A percentile compares a stretch with the other conserved stretches of the same genome.
Evolutionary conservation across 208 protist species (phyloP).

Genomic region (Leishmania mexicana): DNA sequence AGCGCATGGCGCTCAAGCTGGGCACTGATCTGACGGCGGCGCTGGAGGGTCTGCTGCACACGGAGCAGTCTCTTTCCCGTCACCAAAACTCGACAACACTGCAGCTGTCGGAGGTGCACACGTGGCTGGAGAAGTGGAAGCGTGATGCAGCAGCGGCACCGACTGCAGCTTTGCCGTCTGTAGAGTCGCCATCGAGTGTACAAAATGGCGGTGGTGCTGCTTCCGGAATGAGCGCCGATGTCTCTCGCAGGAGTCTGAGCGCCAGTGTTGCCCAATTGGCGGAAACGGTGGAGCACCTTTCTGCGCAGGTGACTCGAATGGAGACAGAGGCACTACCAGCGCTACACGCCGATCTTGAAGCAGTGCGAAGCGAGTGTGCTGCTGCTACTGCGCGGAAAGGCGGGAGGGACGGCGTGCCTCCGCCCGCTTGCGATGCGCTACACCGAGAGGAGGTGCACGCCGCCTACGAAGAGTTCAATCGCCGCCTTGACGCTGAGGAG

Average conservation of each 20-base stretch:
- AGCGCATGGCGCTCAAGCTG: slow-evolving; percentile 26
- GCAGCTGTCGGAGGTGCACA: slow-evolving; percentile 17
- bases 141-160: neutral
- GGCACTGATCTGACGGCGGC: slow-evolving; percentile 35
- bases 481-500: slow-evolving; percentile 5
- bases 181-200: neutral
- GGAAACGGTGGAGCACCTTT: slow-evolving; percentile 2
- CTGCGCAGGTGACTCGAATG: neutral
- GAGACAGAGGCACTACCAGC: neutral
- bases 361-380: slow-evolving; percentile 7
- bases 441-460: slow-evolving; percentile 2
- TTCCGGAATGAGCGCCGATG: neutral
- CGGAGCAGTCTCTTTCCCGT: slow-evolving; percentile 23
- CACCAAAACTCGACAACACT: slow-evolving; percentile 3
- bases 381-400: neutral
- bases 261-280: neutral
- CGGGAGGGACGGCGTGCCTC: neutral
- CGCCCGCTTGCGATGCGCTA: neutral
- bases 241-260: neutral
- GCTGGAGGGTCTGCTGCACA: slow-evolving; percentile 33
- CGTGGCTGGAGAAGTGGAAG: slow-evolving; percentile 5
- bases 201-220: neutral
- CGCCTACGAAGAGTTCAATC: neutral
- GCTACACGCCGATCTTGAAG: slow-evolving; percentile 8
- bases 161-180: neutral